Evolutionary conservation across 2,329 filamentous ascomycete genomes (phyloP).

Genomic region (Trichoderma lentiforme): DNA sequence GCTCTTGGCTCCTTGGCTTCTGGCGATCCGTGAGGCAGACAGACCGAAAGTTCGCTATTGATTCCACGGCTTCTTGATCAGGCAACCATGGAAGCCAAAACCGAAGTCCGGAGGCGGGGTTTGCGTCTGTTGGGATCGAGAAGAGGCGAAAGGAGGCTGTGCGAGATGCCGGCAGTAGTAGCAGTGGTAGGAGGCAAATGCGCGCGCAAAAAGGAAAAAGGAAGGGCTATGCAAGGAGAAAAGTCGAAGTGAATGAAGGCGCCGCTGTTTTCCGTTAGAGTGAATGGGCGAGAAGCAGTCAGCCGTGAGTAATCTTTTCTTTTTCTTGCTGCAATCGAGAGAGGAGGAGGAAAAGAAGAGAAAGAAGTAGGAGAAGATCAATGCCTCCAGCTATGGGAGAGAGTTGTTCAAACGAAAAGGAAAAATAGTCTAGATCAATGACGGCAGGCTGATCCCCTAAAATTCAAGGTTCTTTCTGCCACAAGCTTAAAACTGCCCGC

Average conservation of each 20-base stretch:
- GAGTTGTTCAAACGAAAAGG: not conserved
- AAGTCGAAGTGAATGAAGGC: not conserved
- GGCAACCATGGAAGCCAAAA: not conserved
- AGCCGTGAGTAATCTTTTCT: not conserved
- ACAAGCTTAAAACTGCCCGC: not conserved
- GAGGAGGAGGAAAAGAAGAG: not conserved
- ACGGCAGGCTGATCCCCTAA: not conserved
- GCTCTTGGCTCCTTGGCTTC: not conserved
- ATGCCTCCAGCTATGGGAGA: not conserved
- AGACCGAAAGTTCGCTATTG: not conserved
- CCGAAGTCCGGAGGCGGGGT: not conserved
- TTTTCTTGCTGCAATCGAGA: not conserved
- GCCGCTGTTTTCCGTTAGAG: not conserved
- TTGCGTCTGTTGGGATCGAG: not conserved
- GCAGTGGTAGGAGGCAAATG: not conserved
- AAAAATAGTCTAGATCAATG: not conserved
- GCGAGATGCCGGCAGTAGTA: not conserved
- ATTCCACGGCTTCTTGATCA: not conserved
- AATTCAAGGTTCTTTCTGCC: not conserved
- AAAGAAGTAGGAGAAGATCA: not conserved
- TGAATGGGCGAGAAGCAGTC: not conserved
- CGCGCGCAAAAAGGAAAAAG: not conserved
- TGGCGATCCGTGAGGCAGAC: constrained; percentile 1
- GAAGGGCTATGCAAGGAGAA: not conserved
- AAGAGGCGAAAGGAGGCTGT: constrained; percentile 8